Percentiles rank a stretch among this genome's conserved stretches.
Evolutionary conservation across 2,329 filamentous ascomycete genomes (phyloP).

Genomic region (Exophiala alcalophila): DNA sequence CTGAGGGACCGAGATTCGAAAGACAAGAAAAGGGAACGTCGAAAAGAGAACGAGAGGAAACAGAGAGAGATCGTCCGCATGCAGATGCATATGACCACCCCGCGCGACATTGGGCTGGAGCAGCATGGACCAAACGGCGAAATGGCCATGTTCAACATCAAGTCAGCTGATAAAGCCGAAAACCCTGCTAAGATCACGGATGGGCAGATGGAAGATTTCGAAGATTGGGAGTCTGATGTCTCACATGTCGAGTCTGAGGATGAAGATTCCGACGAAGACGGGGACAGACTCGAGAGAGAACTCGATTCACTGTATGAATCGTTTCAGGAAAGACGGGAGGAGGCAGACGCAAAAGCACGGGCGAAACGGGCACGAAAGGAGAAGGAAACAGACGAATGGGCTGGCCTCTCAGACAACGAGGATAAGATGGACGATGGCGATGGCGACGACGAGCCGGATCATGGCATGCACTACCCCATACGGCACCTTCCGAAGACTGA

Average conservation of each 20-base stretch:
- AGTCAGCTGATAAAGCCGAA: slow-evolving; percentile 72
- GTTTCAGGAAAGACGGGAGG: slow-evolving; percentile 76
- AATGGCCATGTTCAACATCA: slow-evolving; percentile 82
- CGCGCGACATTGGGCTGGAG: slow-evolving; percentile 93
- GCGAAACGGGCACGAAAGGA: slow-evolving; percentile 84
- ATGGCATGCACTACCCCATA: slow-evolving; percentile 30
- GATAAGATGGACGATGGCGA: slow-evolving; percentile 56
- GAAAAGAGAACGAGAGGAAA: slow-evolving; percentile 89
- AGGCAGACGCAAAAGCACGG: slow-evolving; percentile 78
- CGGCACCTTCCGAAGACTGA: slow-evolving; percentile 31
- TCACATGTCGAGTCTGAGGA: slow-evolving; percentile 64
- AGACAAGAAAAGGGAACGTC: slow-evolving; percentile 76
- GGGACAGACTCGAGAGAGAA: slow-evolving; percentile 76
- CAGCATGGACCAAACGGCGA: slow-evolving; percentile 74
- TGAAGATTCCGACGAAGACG: slow-evolving; percentile 69
- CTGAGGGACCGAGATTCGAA: slow-evolving; percentile 75
- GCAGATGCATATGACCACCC: slow-evolving; percentile 95
- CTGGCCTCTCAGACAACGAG: slow-evolving; percentile 72
- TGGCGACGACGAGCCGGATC: slow-evolving; percentile 38
- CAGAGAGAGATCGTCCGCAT: slow-evolving; percentile 92
- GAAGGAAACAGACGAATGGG: slow-evolving; percentile 84
- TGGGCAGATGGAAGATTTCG: slow-evolving; percentile 71
- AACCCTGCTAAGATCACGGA: slow-evolving; percentile 66
- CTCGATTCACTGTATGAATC: slow-evolving; percentile 84
- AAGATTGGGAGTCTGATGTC: slow-evolving; percentile 51